phyloP scores from a whole-genome alignment of 352 stramenopile species.

The Ochromonadaceae sp. region DNA sequence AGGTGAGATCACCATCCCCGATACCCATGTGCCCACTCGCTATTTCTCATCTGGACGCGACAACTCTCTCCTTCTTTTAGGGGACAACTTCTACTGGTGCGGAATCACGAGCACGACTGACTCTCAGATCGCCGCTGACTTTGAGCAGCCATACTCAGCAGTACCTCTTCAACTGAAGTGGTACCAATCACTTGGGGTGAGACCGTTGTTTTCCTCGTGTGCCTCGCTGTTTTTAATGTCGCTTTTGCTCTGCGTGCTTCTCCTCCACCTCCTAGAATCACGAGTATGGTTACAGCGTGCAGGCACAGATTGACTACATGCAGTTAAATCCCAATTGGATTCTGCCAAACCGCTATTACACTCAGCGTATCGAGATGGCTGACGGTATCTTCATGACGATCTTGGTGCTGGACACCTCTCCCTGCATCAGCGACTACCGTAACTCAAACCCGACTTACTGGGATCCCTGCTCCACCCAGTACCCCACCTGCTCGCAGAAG shows the following conservation, averaged over 20 bases:
- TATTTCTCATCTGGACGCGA: too few species aligned
- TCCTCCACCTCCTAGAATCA: constrained; percentile 5
- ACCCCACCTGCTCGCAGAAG: constrained; percentile 3
- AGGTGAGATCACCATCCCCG: too few species aligned
- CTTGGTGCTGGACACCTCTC: constrained; percentile 4
- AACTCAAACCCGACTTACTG: not conserved
- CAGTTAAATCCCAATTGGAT: not conserved
- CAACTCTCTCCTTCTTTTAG: too few species aligned
- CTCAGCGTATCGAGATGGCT: not conserved
- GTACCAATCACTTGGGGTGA: constrained; percentile 3
- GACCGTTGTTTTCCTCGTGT: not conserved
- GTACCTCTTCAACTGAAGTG: constrained; percentile 2
- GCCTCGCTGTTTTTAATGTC: not conserved
- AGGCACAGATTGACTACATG: constrained; percentile 7
- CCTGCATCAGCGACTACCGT: constrained; percentile 12
- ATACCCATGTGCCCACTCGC: too few species aligned
- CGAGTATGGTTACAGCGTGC: constrained; percentile 16
- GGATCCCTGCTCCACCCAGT: constrained; percentile 10
- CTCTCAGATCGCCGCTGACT: constrained; percentile 7
- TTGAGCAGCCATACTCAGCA: not conserved
- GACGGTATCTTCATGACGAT: not conserved
- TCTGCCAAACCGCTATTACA: constrained; percentile 3
- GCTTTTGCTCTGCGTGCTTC: not conserved
- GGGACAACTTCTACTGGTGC: constrained; percentile 19
- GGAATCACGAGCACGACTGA: constrained; percentile 6